phyloP scores from a whole-genome alignment of 2,329 filamentous ascomycete genomes.

The Trichoderma lentiforme region DNA sequence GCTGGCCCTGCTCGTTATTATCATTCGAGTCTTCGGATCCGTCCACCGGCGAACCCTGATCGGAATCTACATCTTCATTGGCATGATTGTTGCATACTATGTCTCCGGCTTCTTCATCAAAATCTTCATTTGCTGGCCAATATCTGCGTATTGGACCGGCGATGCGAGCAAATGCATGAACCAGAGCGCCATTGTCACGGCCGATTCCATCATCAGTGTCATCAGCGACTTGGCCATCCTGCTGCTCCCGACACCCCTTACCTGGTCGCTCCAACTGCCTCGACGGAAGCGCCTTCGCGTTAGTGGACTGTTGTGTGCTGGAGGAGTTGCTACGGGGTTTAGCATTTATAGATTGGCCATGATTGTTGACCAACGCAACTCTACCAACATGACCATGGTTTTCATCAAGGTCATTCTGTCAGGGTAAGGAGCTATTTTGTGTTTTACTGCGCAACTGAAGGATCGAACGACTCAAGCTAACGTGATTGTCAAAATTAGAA shows the following conservation, averaged over 20 bases:
- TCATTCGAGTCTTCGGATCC: slow-evolving; percentile 40
- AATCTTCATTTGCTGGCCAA: slow-evolving; percentile 40
- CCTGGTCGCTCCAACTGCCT: slow-evolving; percentile 32
- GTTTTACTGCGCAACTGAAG: not conserved
- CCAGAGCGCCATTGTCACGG: slow-evolving; percentile 32
- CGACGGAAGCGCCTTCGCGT: slow-evolving; percentile 30
- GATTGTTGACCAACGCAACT: slow-evolving; percentile 26
- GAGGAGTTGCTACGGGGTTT: slow-evolving; percentile 32
- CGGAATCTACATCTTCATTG: slow-evolving; percentile 38
- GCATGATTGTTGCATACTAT: slow-evolving; percentile 39
- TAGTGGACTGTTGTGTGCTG: slow-evolving; percentile 29
- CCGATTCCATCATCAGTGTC: slow-evolving; percentile 32
- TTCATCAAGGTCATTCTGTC: slow-evolving; percentile 29
- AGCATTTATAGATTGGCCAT: slow-evolving; percentile 30
- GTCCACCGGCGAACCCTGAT: slow-evolving; percentile 38
- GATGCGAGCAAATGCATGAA: slow-evolving; percentile 33
- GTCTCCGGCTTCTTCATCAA: slow-evolving; percentile 41
- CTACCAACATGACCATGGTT: slow-evolving; percentile 27
- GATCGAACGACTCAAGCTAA: not conserved
- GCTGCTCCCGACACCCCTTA: slow-evolving; percentile 31
- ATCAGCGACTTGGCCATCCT: slow-evolving; percentile 33
- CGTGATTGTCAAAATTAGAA: slow-evolving; percentile 18
- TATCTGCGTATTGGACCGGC: slow-evolving; percentile 39
- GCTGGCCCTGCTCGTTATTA: slow-evolving; percentile 42
- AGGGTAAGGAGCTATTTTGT: slow-evolving; percentile 20